Evolutionary conservation across 2,329 filamentous ascomycete genomes (phyloP), one percentile per base, ranked within the genome.

Genomic region (Arthrobotrys conoides): DNA sequence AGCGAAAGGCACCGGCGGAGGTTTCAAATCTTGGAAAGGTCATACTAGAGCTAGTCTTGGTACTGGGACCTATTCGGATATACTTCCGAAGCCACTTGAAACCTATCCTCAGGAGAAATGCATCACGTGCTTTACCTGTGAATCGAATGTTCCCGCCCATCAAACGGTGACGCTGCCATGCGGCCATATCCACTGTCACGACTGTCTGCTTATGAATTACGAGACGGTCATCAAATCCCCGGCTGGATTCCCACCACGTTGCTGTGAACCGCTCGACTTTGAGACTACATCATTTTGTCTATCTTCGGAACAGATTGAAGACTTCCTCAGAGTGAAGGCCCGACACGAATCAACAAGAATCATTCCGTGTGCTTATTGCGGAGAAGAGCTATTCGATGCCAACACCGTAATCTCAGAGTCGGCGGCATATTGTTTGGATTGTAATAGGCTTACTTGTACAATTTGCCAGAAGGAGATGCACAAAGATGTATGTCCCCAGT

Each of bases 381-480:
- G 63, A 9, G 36, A 61, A 1, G 49, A 77, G 2, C 30, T 77
- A 18, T 44, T 27, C 4, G 61, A 77, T 16, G 38, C 27, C 1
- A 20, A 1, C 0, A 63, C 72, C 1, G 61, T 36, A 2, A 67
- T 77, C 3, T 66, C 48, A 1, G 46, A 61, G 0, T 51, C 49
- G 1, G 66, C 59, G 5, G 72, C 46, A 1, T 77, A 71, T 16
- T 77, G 66, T 22, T 6, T 5, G 0, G 38, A 18, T 9, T 77
- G 72, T 18, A 46, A 71, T 3, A 71, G 65, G 22, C 59, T 77
- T 3, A 77, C 67, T 0, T 77, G 72, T 36, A 41, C 59, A 2
- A 67, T 9, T 5, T 77, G 72, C 20, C 48, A 51, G 8, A 63
- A 77, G 3, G 49, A 38, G 18, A 71, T 71, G 67, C 72, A 77